Evolutionary conservation across 31 red algal genomes (phyloP), one percentile per base, ranked within the genome.

Genomic region (Asparagopsis taxiformis): DNA sequence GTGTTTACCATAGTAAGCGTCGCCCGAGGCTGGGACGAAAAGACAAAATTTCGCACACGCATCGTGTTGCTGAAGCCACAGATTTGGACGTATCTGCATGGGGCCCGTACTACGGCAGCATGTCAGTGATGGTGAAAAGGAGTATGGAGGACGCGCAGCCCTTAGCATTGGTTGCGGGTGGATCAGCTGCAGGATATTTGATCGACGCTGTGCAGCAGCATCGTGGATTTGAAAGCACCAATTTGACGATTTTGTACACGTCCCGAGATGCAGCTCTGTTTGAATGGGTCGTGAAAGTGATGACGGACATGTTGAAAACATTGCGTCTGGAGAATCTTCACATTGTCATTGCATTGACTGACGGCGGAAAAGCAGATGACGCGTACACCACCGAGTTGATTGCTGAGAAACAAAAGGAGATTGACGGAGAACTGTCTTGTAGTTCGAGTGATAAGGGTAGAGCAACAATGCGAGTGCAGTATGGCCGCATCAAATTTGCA

Each of bases 21-120:
- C 38, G 25, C 37, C 73, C 74, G 11, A 49, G 65, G n/a, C 24
- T 88, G 20, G 74, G 72, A 32, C n/a, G 51, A 6, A 64, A 60
- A 37, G 84, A 88, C 63, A 61, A 63, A 32, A 37, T 77, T 50
- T 77, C 71, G 26, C 84, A 88, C 74, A 88, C 84, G 54, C 58
- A 88, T 38, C 59, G 73, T 23, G 51, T 88, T 39, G 84, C 72
- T 28, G 84, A 77, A 49, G 49, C 63, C 2, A 25, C 65, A 21
- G 72, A 77, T 22, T 51, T 78, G 23, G 35, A 72, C n/a, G 34
- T 88, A 11, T 53, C 33, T 8, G 41, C 51, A 32, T 88, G 84
- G 84, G 84, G 84, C 22, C 84, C 84, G 28, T 78, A 71, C 35
- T 34, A 56, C n/a, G 84, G 84, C 2, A 50, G 52, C 1, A 78